These are phyloP conservation scores for Eucalyptus marginata DNA, from an alignment of 345 rosid species.

Conservation along the genomic window DNA sequence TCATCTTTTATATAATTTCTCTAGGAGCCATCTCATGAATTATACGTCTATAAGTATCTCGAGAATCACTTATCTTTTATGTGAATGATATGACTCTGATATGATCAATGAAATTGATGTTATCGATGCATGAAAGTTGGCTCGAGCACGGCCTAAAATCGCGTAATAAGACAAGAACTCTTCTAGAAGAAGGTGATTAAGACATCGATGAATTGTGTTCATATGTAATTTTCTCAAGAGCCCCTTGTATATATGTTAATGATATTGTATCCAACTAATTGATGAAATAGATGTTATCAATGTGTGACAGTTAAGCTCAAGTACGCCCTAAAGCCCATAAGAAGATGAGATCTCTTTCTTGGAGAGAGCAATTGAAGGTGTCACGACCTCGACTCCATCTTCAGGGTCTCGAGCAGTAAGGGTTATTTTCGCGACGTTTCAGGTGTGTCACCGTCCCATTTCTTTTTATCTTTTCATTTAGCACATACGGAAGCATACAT, in stretches of 20 bases:
- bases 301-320: background rate
- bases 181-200: background rate
- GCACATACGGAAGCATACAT: no score
- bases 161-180: background rate
- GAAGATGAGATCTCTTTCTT: background rate
- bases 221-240: background rate
- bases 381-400: no score
- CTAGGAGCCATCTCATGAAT: background rate
- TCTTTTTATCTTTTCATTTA: no score
- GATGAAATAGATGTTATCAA: background rate
- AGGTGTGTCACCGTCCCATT: no score
- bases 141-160: background rate
- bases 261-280: background rate
- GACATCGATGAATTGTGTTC: background rate
- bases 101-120: background rate
- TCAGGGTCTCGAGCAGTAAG: accelerated
- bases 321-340: background rate
- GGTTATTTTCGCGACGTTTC: no score
- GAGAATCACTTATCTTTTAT: background rate
- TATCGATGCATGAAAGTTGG: background rate
- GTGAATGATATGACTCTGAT: background rate
- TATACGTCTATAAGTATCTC: background rate
- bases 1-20: background rate
- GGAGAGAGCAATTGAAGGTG: background rate
- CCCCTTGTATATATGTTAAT: background rate